These are phyloP conservation scores for Colletotrichum noveboracense DNA, from an alignment of 2,329 filamentous ascomycete genomes.

Conservation along the genomic window DNA sequence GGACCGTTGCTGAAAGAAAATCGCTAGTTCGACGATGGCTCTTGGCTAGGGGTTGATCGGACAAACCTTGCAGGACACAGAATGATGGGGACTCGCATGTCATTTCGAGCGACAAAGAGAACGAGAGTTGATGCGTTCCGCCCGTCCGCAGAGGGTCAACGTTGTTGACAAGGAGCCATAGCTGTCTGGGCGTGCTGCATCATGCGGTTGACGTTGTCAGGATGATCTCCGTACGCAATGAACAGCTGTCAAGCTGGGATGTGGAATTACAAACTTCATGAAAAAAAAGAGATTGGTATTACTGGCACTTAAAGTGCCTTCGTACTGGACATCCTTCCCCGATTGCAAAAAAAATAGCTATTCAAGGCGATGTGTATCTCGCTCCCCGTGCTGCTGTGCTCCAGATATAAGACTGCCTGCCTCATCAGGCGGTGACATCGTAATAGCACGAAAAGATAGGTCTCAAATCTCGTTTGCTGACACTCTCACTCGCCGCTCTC, in stretches of 20 bases:
- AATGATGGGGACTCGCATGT: background rate
- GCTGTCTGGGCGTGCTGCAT: background rate
- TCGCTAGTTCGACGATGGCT: background rate
- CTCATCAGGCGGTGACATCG: background rate
- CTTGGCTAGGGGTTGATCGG: background rate
- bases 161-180: background rate
- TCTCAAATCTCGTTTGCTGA: slow-evolving; percentile 6
- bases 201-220: background rate
- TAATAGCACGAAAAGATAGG: slow-evolving; percentile 23
- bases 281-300: background rate
- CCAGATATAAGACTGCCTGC: background rate
- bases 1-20: background rate
- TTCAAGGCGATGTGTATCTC: background rate
- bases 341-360: background rate
- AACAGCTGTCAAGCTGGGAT: background rate
- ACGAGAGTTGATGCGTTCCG: background rate
- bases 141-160: background rate
- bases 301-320: background rate
- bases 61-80: background rate
- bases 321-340: background rate
- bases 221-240: background rate
- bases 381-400: background rate
- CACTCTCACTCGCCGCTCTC: background rate
- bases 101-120: background rate
- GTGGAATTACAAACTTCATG: background rate